Evolutionary conservation across 768 basidiomycete species (phyloP).

Genomic region (Suillus cothurnatus): DNA sequence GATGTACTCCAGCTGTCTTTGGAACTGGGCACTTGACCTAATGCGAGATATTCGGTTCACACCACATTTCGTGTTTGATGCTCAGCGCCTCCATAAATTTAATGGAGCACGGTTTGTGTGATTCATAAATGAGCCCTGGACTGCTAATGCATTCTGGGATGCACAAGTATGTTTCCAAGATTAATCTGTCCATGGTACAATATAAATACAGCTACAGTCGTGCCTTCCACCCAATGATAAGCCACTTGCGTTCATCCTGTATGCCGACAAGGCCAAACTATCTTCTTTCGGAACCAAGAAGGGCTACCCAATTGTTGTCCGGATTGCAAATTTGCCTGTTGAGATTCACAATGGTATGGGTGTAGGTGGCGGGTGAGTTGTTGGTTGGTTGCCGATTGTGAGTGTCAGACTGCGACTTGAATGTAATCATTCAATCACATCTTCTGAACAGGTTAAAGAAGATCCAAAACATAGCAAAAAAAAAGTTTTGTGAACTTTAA

Average conservation of each 20-base stretch:
- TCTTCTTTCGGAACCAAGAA: not conserved
- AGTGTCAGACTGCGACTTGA: not conserved
- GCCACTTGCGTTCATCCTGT: not conserved
- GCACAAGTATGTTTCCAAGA: slow-evolving; percentile 34
- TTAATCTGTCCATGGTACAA: not conserved
- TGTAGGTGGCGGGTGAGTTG: not conserved
- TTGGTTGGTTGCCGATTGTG: not conserved
- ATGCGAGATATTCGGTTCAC: not conserved
- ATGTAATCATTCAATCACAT: not conserved
- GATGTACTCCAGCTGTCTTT: not conserved
- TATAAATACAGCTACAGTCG: not conserved
- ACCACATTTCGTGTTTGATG: slow-evolving; percentile 18
- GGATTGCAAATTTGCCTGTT: not conserved
- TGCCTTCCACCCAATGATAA: not conserved
- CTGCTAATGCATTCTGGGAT: slow-evolving; percentile 37
- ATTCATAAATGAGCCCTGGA: slow-evolving; percentile 41
- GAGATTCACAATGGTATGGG: not conserved
- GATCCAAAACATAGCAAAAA: not conserved
- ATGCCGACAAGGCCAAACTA: not conserved
- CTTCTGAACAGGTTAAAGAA: not conserved
- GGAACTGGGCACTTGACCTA: not conserved
- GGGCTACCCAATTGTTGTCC: not conserved
- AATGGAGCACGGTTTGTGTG: slow-evolving; percentile 27
- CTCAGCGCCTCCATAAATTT: slow-evolving; percentile 28
- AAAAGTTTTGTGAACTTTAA: not conserved